Base-by-base conservation (phyloP, 2,329 filamentous ascomycete genomes). In the Exophiala dermatitidis region DNA sequence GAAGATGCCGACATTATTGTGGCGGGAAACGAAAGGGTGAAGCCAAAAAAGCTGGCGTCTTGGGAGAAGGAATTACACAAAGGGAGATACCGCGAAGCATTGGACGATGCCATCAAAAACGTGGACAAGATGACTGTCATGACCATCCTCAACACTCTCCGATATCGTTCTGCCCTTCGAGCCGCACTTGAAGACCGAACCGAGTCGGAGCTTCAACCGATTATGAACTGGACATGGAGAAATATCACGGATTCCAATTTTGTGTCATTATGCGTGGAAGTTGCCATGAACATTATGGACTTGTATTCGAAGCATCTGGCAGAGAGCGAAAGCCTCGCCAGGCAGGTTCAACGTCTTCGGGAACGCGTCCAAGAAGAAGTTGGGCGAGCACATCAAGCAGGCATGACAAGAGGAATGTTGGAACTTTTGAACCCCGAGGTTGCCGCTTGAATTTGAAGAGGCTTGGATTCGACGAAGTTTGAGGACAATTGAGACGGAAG, bases 1-100 rank as follows among this genome's bases (percentile, higher is more conserved):
- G 88, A 95, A 68, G 86, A 84, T 42, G 86, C 85, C 28, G 90
- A 96, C 66, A 90, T 96, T 50, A 81, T 95, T 62, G 90, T 97
- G 63, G 86, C 91, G 46, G 81, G 82, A 40, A 85, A 88, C 62
- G 83, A 86, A 38, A 73, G 74, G 46, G 77, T 77, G 56, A 83
- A 80, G 65, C 74, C 74, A 48, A 84, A 82, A 67, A 83, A 81
- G 64, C 80, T 87, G 62, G 82, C 83, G 44, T 66, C 72, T 4
- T 98, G 93, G 91, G 90, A 96, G 68, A 77, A 79, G 55, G 83
- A 88, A 60, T 77, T 97, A 53, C 83, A 90, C 47, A 84, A 85
- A 64, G 90, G 84, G 7, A 80, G 83, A 55, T 97, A 93, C 68
- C 77, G 78, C 2, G 76, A 80, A 32, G 89, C 93, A 2, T 75